phyloP scores from a whole-genome alignment of 2,329 filamentous ascomycete species.

The Phyllosticta paracitricarpa region DNA sequence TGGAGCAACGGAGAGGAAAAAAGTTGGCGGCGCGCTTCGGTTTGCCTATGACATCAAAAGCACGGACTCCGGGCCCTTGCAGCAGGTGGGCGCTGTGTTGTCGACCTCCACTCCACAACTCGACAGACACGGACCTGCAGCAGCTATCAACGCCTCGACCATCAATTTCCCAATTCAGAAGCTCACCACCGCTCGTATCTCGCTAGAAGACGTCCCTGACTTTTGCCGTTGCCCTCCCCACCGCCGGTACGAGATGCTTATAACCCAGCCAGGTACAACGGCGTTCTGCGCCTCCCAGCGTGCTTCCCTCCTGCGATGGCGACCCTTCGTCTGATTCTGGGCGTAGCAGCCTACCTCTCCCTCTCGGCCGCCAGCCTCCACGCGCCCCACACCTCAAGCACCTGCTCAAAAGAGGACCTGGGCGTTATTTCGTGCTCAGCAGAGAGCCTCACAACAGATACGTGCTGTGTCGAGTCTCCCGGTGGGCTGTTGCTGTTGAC shows the following conservation, averaged over 20 bases:
- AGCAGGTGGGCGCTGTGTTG: no score
- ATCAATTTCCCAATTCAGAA: conserved; percentile 1
- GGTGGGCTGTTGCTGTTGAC: conserved; percentile 6
- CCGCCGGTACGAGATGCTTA: conserved; percentile 2
- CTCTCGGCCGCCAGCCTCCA: conserved; percentile 5
- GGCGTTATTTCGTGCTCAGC: conserved; percentile 8
- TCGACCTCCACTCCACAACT: not conserved
- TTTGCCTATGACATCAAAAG: not conserved
- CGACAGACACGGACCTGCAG: not conserved
- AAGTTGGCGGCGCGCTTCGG: not conserved
- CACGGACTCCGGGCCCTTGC: not conserved
- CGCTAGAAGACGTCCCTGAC: conserved; percentile 1
- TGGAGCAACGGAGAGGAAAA: not conserved
- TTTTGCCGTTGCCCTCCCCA: not conserved
- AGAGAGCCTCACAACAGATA: conserved; percentile 2
- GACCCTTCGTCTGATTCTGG: conserved; percentile 5
- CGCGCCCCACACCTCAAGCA: not conserved
- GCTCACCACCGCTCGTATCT: not conserved
- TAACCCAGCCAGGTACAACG: conserved; percentile 10
- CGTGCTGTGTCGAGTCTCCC: conserved; percentile 8
- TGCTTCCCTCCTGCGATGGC: not conserved
- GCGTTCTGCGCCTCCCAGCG: not conserved
- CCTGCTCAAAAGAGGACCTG: conserved; percentile 5
- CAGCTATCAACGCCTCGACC: not conserved
- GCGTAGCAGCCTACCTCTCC: conserved; percentile 5